Evolutionary conservation across 495 filamentous ascomycete species (phyloP).

Genomic region (Penicillium manginii): DNA sequence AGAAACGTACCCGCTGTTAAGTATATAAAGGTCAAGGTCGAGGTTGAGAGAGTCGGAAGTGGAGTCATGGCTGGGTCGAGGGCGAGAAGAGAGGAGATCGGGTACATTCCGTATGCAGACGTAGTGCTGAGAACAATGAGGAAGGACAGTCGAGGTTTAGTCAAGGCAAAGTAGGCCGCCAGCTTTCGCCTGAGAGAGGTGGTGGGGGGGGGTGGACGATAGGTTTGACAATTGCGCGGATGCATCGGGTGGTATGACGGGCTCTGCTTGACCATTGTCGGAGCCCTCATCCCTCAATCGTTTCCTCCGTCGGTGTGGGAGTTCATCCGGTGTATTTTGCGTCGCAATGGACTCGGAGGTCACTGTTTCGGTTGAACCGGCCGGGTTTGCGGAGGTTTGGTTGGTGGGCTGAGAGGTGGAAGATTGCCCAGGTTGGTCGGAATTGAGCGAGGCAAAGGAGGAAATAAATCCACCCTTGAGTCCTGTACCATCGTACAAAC

Average conservation of each 20-base stretch:
- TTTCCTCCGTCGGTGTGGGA: conserved; percentile 56
- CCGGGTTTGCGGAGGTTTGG: conserved; percentile 4
- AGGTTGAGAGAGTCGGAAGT: conserved; percentile 83
- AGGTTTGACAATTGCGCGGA: conserved; percentile 76
- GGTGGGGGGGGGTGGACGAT: conserved; percentile 66
- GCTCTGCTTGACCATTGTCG: conserved; percentile 31
- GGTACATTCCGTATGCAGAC: conserved; percentile 90
- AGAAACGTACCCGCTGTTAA: conserved; percentile 88
- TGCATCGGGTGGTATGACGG: conserved; percentile 74
- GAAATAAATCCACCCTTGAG: conserved; percentile 33
- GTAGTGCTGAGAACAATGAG: conserved; percentile 91
- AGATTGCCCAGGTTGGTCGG: conserved; percentile 16
- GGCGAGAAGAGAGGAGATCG: conserved; percentile 61
- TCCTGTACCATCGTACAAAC: conserved; percentile 19
- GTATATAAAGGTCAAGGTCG: conserved; percentile 87
- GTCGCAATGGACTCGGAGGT: conserved; percentile 23
- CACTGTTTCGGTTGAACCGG: conserved; percentile 13
- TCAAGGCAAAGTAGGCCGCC: conserved; percentile 87
- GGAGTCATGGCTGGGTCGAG: conserved; percentile 66
- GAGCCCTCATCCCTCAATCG: conserved; percentile 46
- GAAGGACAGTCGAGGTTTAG: conserved; percentile 91
- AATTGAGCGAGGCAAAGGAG: conserved; percentile 31
- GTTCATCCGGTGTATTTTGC: conserved; percentile 35
- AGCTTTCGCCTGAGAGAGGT: conserved; percentile 74
- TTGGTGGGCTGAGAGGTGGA: conserved; percentile 13